Evolutionary conservation across 1,284 basidiomycete species (phyloP).

Genomic region (Tilletia setariae): DNA sequence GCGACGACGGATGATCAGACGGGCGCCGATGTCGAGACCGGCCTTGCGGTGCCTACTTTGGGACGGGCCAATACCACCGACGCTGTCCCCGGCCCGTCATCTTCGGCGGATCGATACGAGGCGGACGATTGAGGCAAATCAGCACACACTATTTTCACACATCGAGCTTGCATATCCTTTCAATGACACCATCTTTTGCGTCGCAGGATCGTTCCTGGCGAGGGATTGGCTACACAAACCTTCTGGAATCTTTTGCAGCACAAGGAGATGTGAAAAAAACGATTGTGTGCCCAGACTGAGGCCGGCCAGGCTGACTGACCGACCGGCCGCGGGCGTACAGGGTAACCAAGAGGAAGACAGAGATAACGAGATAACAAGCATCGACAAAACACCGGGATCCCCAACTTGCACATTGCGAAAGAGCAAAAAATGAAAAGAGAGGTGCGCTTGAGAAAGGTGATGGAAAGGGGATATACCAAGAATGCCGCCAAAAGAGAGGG

Average conservation of each 20-base stretch:
- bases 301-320: too few relatives aligned
- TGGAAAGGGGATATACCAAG: background rate
- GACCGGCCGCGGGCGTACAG: too few relatives aligned
- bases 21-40: background rate
- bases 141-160: background rate
- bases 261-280: too few relatives aligned
- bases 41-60: background rate
- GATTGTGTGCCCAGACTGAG: too few relatives aligned
- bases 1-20: background rate
- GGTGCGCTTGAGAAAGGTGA: background rate
- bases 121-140: background rate
- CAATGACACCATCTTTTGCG: background rate
- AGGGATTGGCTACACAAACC: background rate
- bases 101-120: constrained; percentile 1
- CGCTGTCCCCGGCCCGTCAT: background rate
- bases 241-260: too few relatives aligned
- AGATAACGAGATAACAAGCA: too few relatives aligned
- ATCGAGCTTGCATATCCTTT: too few relatives aligned
- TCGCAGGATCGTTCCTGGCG: background rate
- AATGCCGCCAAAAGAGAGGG: background rate
- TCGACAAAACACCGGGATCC: too few relatives aligned
- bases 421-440: background rate
- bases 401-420: background rate
- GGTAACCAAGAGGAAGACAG: too few relatives aligned
- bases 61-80: background rate